A percentile compares a stretch with the other conserved stretches of the same genome.
phyloP scores from a whole-genome alignment of 2,329 filamentous ascomycete species.

The Orbilia oligospora region DNA sequence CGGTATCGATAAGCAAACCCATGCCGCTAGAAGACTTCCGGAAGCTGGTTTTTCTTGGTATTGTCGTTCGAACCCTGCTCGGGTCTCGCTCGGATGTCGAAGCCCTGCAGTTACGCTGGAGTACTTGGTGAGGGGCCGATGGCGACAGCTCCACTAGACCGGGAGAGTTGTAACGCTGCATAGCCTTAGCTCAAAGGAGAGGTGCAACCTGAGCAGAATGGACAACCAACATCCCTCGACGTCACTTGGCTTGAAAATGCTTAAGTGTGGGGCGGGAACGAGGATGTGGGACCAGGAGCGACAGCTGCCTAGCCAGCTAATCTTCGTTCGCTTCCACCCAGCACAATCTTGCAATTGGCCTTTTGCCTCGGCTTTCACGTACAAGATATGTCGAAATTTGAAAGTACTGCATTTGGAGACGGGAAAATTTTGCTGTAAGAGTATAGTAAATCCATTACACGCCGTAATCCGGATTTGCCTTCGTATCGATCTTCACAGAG shows the following conservation, averaged over 20 bases:
- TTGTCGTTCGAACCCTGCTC: conserved; percentile 25
- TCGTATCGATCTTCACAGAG: not conserved
- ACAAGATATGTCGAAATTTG: conserved; percentile 3
- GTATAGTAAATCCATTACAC: conserved; percentile 1
- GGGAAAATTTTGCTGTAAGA: conserved; percentile 8
- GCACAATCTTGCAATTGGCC: not conserved
- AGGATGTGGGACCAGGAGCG: conserved; percentile 25
- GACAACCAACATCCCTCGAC: conserved; percentile 12
- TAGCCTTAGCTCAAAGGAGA: conserved; percentile 8
- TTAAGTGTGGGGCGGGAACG: conserved; percentile 41
- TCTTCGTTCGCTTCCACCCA: conserved; percentile 41
- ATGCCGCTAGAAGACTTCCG: conserved; percentile 57
- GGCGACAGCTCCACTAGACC: conserved; percentile 31
- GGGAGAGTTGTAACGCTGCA: conserved; percentile 29
- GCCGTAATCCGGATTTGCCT: conserved; percentile 3
- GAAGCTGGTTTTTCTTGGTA: conserved; percentile 42
- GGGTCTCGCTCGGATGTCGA: conserved; percentile 17
- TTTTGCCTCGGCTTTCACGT: conserved; percentile 24
- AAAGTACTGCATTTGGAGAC: not conserved
- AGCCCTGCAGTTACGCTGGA: conserved; percentile 1
- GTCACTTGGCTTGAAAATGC: conserved; percentile 29
- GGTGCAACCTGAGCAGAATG: conserved; percentile 35
- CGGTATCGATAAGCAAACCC: conserved; percentile 42
- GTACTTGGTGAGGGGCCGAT: conserved; percentile 9
- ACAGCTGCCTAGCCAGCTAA: conserved; percentile 50